Base-by-base conservation (phyloP, 2,329 filamentous ascomycete species). In the Ophiosphaerella korrae region DNA sequence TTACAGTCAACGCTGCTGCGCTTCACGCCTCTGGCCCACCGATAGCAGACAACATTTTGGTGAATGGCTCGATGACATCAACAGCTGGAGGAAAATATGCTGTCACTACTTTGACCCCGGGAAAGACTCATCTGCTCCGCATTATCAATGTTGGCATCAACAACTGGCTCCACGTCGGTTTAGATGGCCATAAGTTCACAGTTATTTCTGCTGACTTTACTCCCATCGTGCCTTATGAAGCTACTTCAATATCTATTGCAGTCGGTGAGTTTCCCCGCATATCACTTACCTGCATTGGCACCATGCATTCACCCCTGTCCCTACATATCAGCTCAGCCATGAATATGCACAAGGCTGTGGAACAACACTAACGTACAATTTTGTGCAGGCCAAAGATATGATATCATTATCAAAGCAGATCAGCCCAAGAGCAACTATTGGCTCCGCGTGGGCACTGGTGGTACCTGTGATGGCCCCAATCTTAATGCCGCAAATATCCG, bases 21-120 rank as follows among this genome's bases (percentile, higher is more conserved):
- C 62, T 75, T 9, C 76, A 77, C 48, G 70, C 72, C 35, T 63
- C 49, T 8, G 64, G 65, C 4, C 73, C 74, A n/a, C 75, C 76
- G 6, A 70, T 66, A 24, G 70, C 68, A 32, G 84, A 87, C n/a
- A 76, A 77, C 26, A 50, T 72, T 2, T 63, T 71, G 75, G 75
- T 82, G 21, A 82, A 82, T 58, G 86, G 86, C 36, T 84, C 84
- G 48, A 85, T 82, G 74, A 71, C 60, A 34, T 70, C 65, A 29
- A 16, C 48, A 16, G 58, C 41, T 26, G 71, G 69, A 16, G 69
- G 70, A n/a, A 50, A 64, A 18, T 71, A 73, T 24, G 62, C 64
- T n/a, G 65, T 65, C 14, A 73, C 68, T 1, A 64, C 53, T 5
- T 52, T 78, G 31, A 65, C 63, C 1, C 66, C 67, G 11, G 77